Base-by-base conservation (phyloP, 331 rosid genomes). In the Quercus tomentella region DNA sequence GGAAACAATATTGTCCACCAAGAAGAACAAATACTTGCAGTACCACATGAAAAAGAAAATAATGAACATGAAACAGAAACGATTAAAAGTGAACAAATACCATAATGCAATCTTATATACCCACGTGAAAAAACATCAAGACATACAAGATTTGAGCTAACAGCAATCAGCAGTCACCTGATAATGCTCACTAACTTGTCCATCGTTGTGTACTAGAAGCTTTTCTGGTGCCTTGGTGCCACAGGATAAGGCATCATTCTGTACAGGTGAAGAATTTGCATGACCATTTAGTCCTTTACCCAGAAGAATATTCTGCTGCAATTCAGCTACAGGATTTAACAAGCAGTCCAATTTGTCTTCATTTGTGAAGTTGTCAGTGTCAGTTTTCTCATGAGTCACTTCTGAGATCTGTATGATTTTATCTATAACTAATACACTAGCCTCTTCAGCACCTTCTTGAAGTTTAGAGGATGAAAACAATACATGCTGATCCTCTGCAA, bases 371-470 rank as follows among this genome's bases (percentile, higher is more conserved):
- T 54, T 45, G 65, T 30, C 83, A 75, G 79, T 52, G 69, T 75
- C 87, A 76, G 81, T 83, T 76, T 80, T 81, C 83, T 89, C 91
- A 76, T 83, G 79, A 49, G 83, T 80, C 80, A 86, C 94, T 85
- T 95, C 91, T 18, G 93, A 73, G 56, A 91, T 87, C 73, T 85
- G 85, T 37, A 89, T 85, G 54, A 90, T 84, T 83, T 90, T 90
- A 77, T 93, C 97, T 67, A 91, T 82, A 73, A 86, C 71, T 68
- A 88, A 79, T 21, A 84, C 85, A 51, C 75, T 74, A 70, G 90
- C 79, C 82, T 89, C 95, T 76, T 81, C 86, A 70, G 82, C 75
- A 35, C 77, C 82, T 85, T 82, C 90, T 80, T 72, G 72, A 12
- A 79, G 82, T 76, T 82, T 89, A 79, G 77, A 81, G 77, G 87